Evolutionary conservation across 441 rosid genomes (phyloP).

Genomic region (Bocquillonia castaneifolia): DNA sequence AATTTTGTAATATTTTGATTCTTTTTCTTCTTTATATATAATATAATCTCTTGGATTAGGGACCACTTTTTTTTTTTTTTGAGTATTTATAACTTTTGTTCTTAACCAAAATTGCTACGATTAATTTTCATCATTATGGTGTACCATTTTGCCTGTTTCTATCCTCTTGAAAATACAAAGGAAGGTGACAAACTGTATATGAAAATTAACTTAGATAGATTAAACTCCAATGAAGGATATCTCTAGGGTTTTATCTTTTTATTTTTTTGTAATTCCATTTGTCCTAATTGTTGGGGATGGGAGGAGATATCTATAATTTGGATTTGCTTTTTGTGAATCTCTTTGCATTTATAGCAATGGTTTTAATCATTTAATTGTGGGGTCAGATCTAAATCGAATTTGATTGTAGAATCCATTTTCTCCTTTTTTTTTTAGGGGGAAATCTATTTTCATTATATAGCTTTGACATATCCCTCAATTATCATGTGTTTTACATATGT

Average conservation of each 20-base stretch:
- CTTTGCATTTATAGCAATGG: constrained; percentile 10
- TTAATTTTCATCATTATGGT: constrained; percentile 5
- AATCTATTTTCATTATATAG: no score
- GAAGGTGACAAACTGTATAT: constrained; percentile 7
- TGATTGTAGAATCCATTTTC: no score
- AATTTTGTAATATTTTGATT: not conserved
- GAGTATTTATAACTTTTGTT: constrained; percentile 27
- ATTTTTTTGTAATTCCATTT: not conserved
- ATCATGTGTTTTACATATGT: no score
- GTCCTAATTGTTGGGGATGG: not conserved
- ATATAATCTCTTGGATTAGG: constrained; percentile 14
- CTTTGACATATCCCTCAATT: no score
- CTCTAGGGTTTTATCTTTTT: not conserved
- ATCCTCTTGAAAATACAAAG: not conserved
- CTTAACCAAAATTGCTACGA: constrained; percentile 24
- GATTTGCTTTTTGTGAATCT: not conserved
- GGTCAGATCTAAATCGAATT: constrained; percentile 14
- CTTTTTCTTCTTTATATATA: constrained; percentile 1
- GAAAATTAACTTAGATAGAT: constrained; percentile 18
- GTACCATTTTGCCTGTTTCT: not conserved
- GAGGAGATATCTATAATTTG: not conserved
- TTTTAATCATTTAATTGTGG: constrained; percentile 13
- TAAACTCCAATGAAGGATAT: constrained; percentile 2
- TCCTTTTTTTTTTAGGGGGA: no score
- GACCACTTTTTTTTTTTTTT: constrained; percentile 24